Percentiles rank a stretch among this genome's conserved stretches.
These are phyloP conservation scores for Aspergillus amoenus DNA, from an alignment of 2,329 filamentous ascomycete species.

Conservation along the genomic window DNA sequence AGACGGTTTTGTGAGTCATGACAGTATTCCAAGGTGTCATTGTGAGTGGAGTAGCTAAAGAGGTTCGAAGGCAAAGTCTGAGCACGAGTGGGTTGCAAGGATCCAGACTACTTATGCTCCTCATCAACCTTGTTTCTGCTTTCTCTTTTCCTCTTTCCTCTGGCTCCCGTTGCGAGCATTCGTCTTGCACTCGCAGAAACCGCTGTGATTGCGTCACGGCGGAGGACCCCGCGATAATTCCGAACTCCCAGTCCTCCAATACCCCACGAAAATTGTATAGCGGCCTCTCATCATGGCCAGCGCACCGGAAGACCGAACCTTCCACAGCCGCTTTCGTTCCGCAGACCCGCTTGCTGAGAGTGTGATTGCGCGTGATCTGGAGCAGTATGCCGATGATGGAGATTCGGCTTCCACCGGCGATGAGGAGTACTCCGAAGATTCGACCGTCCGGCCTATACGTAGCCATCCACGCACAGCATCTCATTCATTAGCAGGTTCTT, in stretches of 20 bases:
- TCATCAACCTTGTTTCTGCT: slow-evolving; percentile 6
- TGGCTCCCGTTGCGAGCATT: not conserved
- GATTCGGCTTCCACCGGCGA: slow-evolving; percentile 34
- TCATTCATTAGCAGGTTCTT: slow-evolving; percentile 61
- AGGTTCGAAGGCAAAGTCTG: slow-evolving; percentile 3
- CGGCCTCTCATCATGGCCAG: slow-evolving; percentile 28
- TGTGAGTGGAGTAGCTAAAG: slow-evolving; percentile 4
- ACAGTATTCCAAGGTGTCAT: not conserved
- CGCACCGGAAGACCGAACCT: slow-evolving; percentile 27
- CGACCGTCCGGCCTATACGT: slow-evolving; percentile 43
- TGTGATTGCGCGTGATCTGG: slow-evolving; percentile 65
- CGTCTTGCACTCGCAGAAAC: not conserved
- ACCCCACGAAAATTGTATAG: not conserved
- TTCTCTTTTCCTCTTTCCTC: not conserved
- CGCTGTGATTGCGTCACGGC: slow-evolving; percentile 1
- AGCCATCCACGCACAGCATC: slow-evolving; percentile 36
- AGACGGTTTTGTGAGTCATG: slow-evolving; percentile 7
- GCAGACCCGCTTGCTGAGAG: slow-evolving; percentile 67
- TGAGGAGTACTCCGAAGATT: slow-evolving; percentile 40
- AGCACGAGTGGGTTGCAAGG: not conserved
- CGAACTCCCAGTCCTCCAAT: not conserved
- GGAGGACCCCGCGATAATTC: not conserved
- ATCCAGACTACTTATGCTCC: not conserved
- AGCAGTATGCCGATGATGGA: slow-evolving; percentile 62
- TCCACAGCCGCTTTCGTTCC: slow-evolving; percentile 52